Percentiles rank a stretch among this genome's conserved stretches.
Evolutionary conservation across 1,284 basidiomycete genomes (phyloP).

Genomic region (Marasmius oreades): DNA sequence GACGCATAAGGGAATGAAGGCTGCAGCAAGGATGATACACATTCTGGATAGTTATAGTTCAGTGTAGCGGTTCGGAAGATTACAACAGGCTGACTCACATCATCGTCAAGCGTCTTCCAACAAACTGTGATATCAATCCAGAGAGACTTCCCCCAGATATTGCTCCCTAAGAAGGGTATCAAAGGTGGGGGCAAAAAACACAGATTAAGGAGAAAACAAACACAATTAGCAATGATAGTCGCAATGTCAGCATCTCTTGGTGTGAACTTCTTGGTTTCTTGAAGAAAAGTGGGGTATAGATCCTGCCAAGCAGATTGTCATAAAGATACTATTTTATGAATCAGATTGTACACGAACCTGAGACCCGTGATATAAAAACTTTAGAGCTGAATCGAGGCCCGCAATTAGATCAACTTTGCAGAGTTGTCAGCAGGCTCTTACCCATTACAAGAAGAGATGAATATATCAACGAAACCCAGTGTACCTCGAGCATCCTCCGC

Average conservation of each 20-base stretch:
- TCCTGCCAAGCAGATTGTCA: background rate
- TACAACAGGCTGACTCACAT: constrained; percentile 27
- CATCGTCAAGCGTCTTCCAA: constrained; percentile 87
- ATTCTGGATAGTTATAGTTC: constrained; percentile 28
- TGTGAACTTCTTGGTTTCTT: constrained; percentile 29
- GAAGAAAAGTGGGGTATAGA: constrained; percentile 3
- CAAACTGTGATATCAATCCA: constrained; percentile 78
- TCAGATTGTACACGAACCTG: constrained; percentile 38
- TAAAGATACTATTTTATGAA: background rate
- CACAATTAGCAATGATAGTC: constrained; percentile 5
- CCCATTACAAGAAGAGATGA: constrained; percentile 77
- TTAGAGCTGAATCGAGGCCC: constrained; percentile 60
- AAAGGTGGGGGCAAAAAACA: background rate
- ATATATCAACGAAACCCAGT: constrained; percentile 88
- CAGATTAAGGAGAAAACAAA: constrained; percentile 22
- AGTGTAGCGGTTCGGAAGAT: constrained; percentile 13
- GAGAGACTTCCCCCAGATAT: constrained; percentile 77
- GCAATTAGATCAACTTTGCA: background rate
- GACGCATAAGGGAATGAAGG: constrained; percentile 85
- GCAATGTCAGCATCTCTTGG: background rate
- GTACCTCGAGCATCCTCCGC: constrained; percentile 72
- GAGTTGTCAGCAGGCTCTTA: constrained; percentile 28
- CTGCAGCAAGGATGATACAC: constrained; percentile 56
- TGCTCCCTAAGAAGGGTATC: constrained; percentile 55
- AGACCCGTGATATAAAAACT: constrained; percentile 89